Conservation (phyloP, 495 filamentous ascomycete genomes). For the Penicillium silybi region DNA sequence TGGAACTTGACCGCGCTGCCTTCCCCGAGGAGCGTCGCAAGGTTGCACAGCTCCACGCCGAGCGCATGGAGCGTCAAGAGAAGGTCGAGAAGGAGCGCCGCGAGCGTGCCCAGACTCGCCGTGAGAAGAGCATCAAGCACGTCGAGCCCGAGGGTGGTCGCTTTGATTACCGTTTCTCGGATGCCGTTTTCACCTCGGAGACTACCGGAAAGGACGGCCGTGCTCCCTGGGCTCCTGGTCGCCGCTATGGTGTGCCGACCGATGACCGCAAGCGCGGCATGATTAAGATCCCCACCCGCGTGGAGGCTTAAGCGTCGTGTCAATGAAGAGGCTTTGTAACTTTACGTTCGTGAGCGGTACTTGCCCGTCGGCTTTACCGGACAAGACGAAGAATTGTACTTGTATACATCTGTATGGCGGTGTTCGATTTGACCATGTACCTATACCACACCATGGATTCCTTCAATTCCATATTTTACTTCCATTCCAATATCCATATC, state of each 20-base stretch:
- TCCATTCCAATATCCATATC: neutral
- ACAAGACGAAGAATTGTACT: slow-evolving; percentile 12
- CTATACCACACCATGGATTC: slow-evolving; percentile 24
- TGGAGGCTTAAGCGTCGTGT: slow-evolving; percentile 39
- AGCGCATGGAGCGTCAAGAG: slow-evolving; percentile 44
- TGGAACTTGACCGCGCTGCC: slow-evolving; percentile 43
- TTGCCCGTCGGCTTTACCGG: neutral
- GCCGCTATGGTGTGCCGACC: slow-evolving; percentile 65
- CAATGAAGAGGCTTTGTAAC: slow-evolving; percentile 2
- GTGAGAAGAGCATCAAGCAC: slow-evolving; percentile 37
- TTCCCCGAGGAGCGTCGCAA: slow-evolving; percentile 31
- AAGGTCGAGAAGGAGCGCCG: slow-evolving; percentile 34
- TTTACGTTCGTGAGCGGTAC: neutral
- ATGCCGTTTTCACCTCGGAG: slow-evolving; percentile 52
- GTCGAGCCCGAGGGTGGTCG: slow-evolving; percentile 51
- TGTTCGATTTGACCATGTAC: slow-evolving; percentile 22
- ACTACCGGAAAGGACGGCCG: slow-evolving; percentile 60
- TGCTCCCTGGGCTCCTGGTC: slow-evolving; percentile 52
- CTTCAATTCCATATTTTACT: slow-evolving; percentile 5
- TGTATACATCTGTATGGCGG: slow-evolving; percentile 26
- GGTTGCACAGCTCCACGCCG: slow-evolving; percentile 32
- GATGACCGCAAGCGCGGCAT: slow-evolving; percentile 69
- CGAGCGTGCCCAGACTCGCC: slow-evolving; percentile 33
- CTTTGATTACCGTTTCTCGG: slow-evolving; percentile 79
- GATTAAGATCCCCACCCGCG: slow-evolving; percentile 66